These are phyloP conservation scores for Streptanthus diversifolius DNA, from an alignment of 345 rosid species.

Conservation along the genomic window DNA sequence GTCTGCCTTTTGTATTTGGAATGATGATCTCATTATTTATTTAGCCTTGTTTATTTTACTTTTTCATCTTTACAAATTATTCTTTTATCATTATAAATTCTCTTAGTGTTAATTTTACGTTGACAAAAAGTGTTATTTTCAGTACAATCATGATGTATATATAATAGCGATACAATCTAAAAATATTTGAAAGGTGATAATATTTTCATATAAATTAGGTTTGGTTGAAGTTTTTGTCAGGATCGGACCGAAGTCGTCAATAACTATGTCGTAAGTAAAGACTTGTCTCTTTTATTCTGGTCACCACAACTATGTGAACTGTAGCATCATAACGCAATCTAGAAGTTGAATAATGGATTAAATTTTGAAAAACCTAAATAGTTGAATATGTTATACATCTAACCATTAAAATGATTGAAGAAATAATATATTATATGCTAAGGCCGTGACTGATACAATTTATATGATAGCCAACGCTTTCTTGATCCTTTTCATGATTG, in stretches of 20 bases:
- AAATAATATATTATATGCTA: neutral
- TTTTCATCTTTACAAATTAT: neutral
- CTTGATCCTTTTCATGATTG: neutral
- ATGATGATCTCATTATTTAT: constrained; percentile 74
- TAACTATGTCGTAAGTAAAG: neutral
- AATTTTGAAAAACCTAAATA: neutral
- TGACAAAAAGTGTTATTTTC: neutral
- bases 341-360: neutral
- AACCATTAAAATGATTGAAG: neutral
- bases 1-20: constrained; percentile 53
- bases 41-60: neutral
- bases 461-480: neutral
- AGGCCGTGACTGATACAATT: neutral
- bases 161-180: neutral
- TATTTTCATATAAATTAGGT: neutral
- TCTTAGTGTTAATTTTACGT: neutral
- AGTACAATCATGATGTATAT: neutral
- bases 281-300: neutral
- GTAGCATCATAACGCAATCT: neutral
- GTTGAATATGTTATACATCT: neutral
- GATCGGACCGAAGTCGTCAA: neutral
- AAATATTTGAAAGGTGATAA: neutral
- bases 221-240: neutral
- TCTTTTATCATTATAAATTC: neutral
- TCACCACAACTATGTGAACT: neutral